Evolutionary conservation across 1,284 basidiomycete species (phyloP).

Genomic region (Dichomitus squalens): DNA sequence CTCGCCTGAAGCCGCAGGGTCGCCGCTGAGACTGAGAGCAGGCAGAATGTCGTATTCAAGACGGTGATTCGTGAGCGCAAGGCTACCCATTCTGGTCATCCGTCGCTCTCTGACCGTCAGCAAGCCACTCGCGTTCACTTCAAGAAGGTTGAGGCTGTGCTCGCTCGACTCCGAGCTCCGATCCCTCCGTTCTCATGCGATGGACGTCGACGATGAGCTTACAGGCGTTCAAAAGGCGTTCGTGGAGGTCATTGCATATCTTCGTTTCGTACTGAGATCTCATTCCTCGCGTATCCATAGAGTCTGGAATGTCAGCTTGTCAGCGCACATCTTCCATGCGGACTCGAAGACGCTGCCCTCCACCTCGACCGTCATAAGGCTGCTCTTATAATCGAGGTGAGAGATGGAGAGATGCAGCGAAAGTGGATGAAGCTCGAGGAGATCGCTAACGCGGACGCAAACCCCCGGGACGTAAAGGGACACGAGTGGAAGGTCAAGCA

Average conservation of each 20-base stretch:
- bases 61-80: slow-evolving; percentile 56
- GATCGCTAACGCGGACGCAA: slow-evolving; percentile 66
- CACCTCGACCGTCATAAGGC: slow-evolving; percentile 84
- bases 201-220: slow-evolving; percentile 70
- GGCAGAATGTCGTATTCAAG: slow-evolving; percentile 71
- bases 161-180: slow-evolving; percentile 79
- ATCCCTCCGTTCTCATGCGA: slow-evolving; percentile 69
- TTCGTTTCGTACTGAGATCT: not conserved
- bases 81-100: slow-evolving; percentile 59
- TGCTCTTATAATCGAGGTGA: slow-evolving; percentile 73
- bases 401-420: slow-evolving; percentile 72
- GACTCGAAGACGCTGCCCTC: slow-evolving; percentile 88
- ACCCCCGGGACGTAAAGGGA: slow-evolving; percentile 74
- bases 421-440: slow-evolving; percentile 80
- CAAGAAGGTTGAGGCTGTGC: slow-evolving; percentile 52
- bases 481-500: slow-evolving; percentile 88
- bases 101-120: slow-evolving; percentile 64
- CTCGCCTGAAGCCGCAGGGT: slow-evolving; percentile 58
- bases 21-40: slow-evolving; percentile 65
- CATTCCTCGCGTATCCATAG: slow-evolving; percentile 40
- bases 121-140: slow-evolving; percentile 53
- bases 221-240: slow-evolving; percentile 64
- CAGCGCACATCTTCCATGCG: slow-evolving; percentile 73
- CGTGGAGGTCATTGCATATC: slow-evolving; percentile 54
- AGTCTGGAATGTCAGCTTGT: slow-evolving; percentile 77